Base-by-base conservation (phyloP, 1,284 basidiomycete genomes). In the Trichosporon sp. region DNA sequence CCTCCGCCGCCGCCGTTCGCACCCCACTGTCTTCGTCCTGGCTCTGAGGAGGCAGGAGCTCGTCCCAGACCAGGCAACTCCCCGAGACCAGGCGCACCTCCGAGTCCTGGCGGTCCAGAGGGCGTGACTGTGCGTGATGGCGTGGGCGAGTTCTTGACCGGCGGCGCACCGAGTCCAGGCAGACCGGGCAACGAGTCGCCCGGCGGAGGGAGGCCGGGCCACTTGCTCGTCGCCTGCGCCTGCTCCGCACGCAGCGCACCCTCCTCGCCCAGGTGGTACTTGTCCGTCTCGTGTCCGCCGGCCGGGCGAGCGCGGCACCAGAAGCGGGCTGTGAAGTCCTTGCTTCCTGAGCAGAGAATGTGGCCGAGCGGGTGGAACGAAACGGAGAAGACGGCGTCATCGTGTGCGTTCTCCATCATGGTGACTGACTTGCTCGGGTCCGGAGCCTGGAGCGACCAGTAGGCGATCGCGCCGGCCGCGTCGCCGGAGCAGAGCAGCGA, bases 281-380 rank as follows among this genome's bases (percentile, higher is more conserved):
- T 67, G 68, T 81, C 89, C 4, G 87, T 87, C 58, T 90, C 89
- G 74, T 88, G 85, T 8, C 85, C 81, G 9, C 81, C 81, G 3
- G 69, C 84, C 29, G 84, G 84, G 68, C 82, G 0, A 87, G 93
- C 56, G 89, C 95, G 86, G 62, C 89, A 89, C 95, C 96, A 99
- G 84, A 98, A 99, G 13, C 95, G 87, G 14, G 95, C 96, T 11
- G 95, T 96, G 80, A 96, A 93, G 82, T 99, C 95, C 82, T 97
- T 98, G 32, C 90, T 91, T 9, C 91, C 96, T 62, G 86, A 89
- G 69, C 89, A 93, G 68, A 99, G 87, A 69, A 98, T 85, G 80
- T 99, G 95, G 0, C 96, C 95, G 10, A 98, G 86, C 0, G 95
- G 95, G 81, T 99, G 95, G 86, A 89, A 99, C 5, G 91, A 87